phyloP scores from a whole-genome alignment of 257 asterid genomes.

The Dorcoceras hygrometricum region DNA sequence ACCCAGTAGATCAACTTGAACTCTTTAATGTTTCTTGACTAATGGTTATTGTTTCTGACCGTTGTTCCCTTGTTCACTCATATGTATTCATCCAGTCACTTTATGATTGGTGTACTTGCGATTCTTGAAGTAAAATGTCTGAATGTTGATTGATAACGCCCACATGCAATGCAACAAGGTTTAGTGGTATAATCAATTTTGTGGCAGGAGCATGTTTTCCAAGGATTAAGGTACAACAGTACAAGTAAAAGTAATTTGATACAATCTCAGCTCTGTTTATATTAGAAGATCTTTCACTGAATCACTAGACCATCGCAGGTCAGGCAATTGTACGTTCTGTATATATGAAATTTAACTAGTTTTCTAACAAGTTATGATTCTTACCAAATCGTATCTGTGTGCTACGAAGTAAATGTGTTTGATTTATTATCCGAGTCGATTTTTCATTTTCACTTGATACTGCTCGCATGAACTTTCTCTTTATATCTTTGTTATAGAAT shows the following conservation, averaged over 20 bases:
- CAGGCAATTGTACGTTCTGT: constrained; percentile 8
- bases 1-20: background rate
- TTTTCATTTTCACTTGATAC: background rate
- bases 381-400: background rate
- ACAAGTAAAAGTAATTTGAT: background rate
- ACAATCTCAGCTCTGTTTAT: background rate
- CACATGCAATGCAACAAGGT: constrained; percentile 16
- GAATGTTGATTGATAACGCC: background rate
- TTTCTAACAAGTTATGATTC: background rate
- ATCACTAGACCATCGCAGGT: constrained; percentile 1
- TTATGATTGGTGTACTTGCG: background rate
- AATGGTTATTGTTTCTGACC: background rate
- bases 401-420: background rate
- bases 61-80: background rate
- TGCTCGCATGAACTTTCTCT: background rate
- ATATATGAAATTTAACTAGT: background rate
- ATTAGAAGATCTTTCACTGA: background rate
- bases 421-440: too few relatives aligned
- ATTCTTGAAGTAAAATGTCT: background rate
- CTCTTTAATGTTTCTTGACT: background rate
- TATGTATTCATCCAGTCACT: background rate
- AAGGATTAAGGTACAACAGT: background rate
- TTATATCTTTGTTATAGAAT: background rate
- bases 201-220: background rate
- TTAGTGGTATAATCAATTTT: background rate